Percentiles rank a stretch among this genome's conserved stretches.
These are phyloP conservation scores for Pseudocercospora pini-densiflorae DNA, from an alignment of 2,329 filamentous ascomycete genomes.

Conservation along the genomic window DNA sequence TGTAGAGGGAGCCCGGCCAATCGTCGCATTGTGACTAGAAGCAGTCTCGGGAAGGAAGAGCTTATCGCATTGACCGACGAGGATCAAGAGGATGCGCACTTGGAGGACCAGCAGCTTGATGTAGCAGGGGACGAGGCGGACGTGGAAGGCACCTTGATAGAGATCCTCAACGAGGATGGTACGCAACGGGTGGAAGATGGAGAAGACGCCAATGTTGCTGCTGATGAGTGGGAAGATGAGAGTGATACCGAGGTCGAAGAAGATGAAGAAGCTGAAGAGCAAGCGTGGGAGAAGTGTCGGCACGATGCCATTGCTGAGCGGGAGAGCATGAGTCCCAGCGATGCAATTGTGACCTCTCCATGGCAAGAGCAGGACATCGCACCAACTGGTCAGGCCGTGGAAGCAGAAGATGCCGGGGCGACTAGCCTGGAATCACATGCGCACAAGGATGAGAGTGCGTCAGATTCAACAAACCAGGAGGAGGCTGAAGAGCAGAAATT, in stretches of 20 bases:
- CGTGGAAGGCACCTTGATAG: slow-evolving; percentile 30
- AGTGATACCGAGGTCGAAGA: slow-evolving; percentile 29
- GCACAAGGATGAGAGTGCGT: not conserved
- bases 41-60: slow-evolving; percentile 23
- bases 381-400: not conserved
- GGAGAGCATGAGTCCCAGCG: slow-evolving; percentile 6
- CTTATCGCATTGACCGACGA: slow-evolving; percentile 33
- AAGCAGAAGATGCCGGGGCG: not conserved
- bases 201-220: slow-evolving; percentile 22
- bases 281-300: slow-evolving; percentile 6
- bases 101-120: not conserved
- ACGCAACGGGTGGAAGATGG: slow-evolving; percentile 19
- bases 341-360: not conserved
- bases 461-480: too few relatives aligned
- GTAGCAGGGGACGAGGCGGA: slow-evolving; percentile 15
- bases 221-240: slow-evolving; percentile 35
- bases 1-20: slow-evolving; percentile 32
- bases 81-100: slow-evolving; percentile 12
- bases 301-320: not conserved
- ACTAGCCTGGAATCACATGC: not conserved
- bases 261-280: slow-evolving; percentile 17
- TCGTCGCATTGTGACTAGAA: slow-evolving; percentile 38
- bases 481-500: not conserved
- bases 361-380: not conserved
- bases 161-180: slow-evolving; percentile 36